phyloP scores from a whole-genome alignment of 805 yeast species.

The Metschnikowia proteae region DNA sequence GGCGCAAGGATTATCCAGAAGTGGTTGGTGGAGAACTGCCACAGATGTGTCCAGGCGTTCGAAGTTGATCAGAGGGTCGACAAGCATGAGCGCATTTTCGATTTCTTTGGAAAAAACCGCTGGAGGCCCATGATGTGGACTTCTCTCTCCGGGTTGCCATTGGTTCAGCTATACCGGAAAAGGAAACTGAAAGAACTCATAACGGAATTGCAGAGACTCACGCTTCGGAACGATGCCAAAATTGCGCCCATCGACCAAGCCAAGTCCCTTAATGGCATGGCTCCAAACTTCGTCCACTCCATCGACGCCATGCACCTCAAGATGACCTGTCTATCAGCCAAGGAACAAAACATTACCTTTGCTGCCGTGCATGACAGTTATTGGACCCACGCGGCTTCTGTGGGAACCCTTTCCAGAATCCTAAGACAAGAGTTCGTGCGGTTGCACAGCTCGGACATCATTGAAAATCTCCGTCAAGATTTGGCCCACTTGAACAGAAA shows the following conservation, averaged over 20 bases:
- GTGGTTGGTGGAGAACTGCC: slow-evolving; percentile 34
- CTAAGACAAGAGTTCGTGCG: slow-evolving; percentile 35
- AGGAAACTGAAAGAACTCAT: slow-evolving; percentile 12
- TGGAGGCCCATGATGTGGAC: slow-evolving; percentile 43
- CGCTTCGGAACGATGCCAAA: slow-evolving; percentile 17
- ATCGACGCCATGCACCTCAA: slow-evolving; percentile 39
- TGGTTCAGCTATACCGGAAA: slow-evolving; percentile 33
- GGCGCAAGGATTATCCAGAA: slow-evolving; percentile 33
- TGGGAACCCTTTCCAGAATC: slow-evolving; percentile 22
- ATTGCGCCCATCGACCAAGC: slow-evolving; percentile 24
- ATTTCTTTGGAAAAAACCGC: slow-evolving; percentile 20
- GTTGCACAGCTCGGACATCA: slow-evolving; percentile 27
- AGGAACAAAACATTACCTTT: slow-evolving; percentile 23
- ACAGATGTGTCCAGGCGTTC: slow-evolving; percentile 27
- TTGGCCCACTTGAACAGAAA: slow-evolving; percentile 21
- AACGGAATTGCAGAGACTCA: slow-evolving; percentile 25
- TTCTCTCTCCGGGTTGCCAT: slow-evolving; percentile 38
- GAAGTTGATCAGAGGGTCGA: slow-evolving; percentile 9
- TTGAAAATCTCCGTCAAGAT: slow-evolving; percentile 26
- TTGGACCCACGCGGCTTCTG: slow-evolving; percentile 40
- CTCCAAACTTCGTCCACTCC: slow-evolving; percentile 44
- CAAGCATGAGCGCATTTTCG: background rate
- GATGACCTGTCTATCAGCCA: slow-evolving; percentile 31
- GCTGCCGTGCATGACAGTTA: slow-evolving; percentile 43
- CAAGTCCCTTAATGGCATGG: slow-evolving; percentile 36